These are phyloP conservation scores for Colletotrichum horii DNA, from an alignment of 2,329 filamentous ascomycete genomes.

Conservation along the genomic window DNA sequence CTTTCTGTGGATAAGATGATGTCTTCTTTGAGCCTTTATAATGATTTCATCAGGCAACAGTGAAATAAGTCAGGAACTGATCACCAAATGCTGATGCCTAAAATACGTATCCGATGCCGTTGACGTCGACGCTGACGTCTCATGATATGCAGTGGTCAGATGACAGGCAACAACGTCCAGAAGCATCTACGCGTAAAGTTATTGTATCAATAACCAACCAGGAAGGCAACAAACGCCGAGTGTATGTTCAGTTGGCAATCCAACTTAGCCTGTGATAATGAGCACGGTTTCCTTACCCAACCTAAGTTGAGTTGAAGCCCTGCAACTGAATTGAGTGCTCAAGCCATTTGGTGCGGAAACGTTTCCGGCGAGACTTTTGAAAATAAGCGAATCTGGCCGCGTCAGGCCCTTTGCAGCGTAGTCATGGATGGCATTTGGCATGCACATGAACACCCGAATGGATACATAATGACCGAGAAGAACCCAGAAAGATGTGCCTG, in stretches of 20 bases:
- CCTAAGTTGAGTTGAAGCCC: background rate
- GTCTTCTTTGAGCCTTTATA: background rate
- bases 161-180: background rate
- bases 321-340: background rate
- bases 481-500: background rate
- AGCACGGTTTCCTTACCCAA: background rate
- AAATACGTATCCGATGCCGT: background rate
- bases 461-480: background rate
- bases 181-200: background rate
- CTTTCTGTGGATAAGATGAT: background rate
- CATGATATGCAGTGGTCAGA: background rate
- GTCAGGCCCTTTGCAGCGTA: background rate
- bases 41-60: background rate
- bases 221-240: background rate
- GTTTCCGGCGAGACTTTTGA: background rate
- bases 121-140: background rate
- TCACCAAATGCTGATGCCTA: background rate
- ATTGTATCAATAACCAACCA: background rate
- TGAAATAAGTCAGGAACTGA: background rate
- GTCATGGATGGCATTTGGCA: background rate
- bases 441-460: background rate
- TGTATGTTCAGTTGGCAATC: background rate
- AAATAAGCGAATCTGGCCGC: background rate
- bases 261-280: background rate
- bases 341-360: background rate